phyloP scores from a whole-genome alignment of 2,329 filamentous ascomycete genomes.

The Hypoxylon rubiginosum region DNA sequence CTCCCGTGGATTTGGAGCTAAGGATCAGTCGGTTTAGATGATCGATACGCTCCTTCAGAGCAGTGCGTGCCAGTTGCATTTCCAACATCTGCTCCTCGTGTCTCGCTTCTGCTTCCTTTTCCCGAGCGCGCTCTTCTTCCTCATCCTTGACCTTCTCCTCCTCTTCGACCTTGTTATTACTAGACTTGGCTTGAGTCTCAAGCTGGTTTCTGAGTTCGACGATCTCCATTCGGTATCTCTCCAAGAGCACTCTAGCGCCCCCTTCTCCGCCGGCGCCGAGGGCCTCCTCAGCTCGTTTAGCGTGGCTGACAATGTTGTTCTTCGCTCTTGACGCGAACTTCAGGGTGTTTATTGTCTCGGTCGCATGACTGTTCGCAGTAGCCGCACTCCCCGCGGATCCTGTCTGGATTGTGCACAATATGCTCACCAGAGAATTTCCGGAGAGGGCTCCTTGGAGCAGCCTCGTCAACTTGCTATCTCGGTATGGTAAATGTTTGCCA shows the following conservation, averaged over 20 bases:
- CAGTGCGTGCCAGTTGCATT: constrained; percentile 96
- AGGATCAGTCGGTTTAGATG: constrained; percentile 95
- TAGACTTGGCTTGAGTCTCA: constrained; percentile 82
- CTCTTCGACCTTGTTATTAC: constrained; percentile 72
- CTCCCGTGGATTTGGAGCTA: constrained; percentile 94
- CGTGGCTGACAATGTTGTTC: constrained; percentile 97
- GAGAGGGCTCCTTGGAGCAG: constrained; percentile 92
- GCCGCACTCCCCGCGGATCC: constrained; percentile 81
- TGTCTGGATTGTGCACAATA: constrained; percentile 95
- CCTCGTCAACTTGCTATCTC: constrained; percentile 96
- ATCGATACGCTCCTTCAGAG: constrained; percentile 96
- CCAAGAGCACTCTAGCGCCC: constrained; percentile 86
- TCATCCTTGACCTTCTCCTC: constrained; percentile 73
- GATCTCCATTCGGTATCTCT: constrained; percentile 95
- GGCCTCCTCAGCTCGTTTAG: constrained; percentile 93
- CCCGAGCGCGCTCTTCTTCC: constrained; percentile 78
- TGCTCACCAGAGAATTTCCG: constrained; percentile 94
- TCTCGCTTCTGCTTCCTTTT: constrained; percentile 84
- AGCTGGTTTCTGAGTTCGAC: constrained; percentile 83
- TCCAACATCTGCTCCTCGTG: constrained; percentile 98
- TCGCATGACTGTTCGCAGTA: constrained; percentile 79
- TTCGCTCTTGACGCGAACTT: constrained; percentile 97
- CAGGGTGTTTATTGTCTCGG: constrained; percentile 93
- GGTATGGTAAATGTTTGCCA: constrained; percentile 92
- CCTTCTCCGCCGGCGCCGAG: constrained; percentile 85